phyloP scores from a whole-genome alignment of 2,329 filamentous ascomycete species.

The Phyllosticta citriasiana region DNA sequence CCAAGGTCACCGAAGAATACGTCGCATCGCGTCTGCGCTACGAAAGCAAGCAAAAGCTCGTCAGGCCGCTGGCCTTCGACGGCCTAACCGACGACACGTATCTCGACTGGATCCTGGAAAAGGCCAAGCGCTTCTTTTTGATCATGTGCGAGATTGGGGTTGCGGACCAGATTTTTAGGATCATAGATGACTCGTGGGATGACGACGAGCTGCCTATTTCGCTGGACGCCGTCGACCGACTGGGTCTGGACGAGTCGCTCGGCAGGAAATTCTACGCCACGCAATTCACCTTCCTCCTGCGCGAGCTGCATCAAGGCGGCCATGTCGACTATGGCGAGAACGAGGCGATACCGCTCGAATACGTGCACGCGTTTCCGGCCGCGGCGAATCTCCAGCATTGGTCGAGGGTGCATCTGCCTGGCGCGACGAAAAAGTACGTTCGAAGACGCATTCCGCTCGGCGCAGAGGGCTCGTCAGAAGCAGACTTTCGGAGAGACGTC shows the following conservation, averaged over 20 bases:
- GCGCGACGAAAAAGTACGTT: conserved; percentile 47
- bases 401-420: conserved; percentile 56
- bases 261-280: conserved; percentile 59
- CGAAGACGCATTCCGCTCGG: conserved; percentile 49
- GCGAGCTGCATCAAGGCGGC: conserved; percentile 49
- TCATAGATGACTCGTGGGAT: conserved; percentile 68
- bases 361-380: conserved; percentile 49
- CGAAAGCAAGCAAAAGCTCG: conserved; percentile 52
- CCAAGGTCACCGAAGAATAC: conserved; percentile 58
- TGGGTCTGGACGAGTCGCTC: conserved; percentile 54
- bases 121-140: conserved; percentile 60
- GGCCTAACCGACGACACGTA: conserved; percentile 63
- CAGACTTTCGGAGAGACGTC: conserved; percentile 49
- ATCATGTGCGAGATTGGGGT: conserved; percentile 60
- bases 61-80: conserved; percentile 55
- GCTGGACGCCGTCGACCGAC: conserved; percentile 53
- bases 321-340: conserved; percentile 56
- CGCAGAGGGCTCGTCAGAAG: conserved; percentile 18
- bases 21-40: conserved; percentile 55
- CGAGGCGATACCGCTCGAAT: conserved; percentile 60
- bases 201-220: conserved; percentile 64
- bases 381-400: conserved; percentile 37
- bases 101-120: conserved; percentile 65
- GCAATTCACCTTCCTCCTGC: conserved; percentile 62
- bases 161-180: conserved; percentile 63